A percentile compares a stretch with the other conserved stretches of the same genome.
These are phyloP conservation scores for Peniophora sp. DNA, from an alignment of 1,284 basidiomycete species.

Conservation along the genomic window DNA sequence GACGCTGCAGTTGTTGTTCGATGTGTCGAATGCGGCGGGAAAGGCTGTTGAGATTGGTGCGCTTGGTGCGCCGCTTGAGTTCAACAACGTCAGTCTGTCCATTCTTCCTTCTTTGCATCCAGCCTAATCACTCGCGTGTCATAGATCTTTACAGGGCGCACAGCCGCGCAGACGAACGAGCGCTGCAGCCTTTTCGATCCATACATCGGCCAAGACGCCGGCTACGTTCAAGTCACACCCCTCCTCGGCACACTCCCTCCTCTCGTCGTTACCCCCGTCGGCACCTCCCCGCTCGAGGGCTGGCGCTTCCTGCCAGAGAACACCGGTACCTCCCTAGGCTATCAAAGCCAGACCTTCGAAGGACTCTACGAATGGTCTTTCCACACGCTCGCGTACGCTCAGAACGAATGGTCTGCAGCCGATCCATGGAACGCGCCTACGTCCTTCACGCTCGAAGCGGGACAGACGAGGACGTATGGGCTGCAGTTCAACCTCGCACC, in stretches of 20 bases:
- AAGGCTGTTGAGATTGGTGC: slow-evolving; percentile 46
- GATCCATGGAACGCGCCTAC: slow-evolving; percentile 51
- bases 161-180: slow-evolving; percentile 42
- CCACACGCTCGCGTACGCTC: slow-evolving; percentile 49
- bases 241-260: slow-evolving; percentile 48
- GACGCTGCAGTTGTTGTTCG: slow-evolving; percentile 41
- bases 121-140: not conserved
- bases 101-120: not conserved
- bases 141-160: slow-evolving; percentile 49
- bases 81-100: slow-evolving; percentile 49
- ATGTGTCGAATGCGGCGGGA: slow-evolving; percentile 40
- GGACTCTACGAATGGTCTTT: slow-evolving; percentile 55
- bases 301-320: slow-evolving; percentile 51
- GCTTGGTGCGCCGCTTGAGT: slow-evolving; percentile 45
- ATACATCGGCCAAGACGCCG: slow-evolving; percentile 50
- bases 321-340: slow-evolving; percentile 35
- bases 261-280: slow-evolving; percentile 40
- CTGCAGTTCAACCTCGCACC: slow-evolving; percentile 42
- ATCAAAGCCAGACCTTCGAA: slow-evolving; percentile 56
- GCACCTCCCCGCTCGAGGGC: slow-evolving; percentile 46
- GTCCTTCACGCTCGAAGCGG: slow-evolving; percentile 38
- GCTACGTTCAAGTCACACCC: slow-evolving; percentile 44
- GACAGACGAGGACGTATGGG: slow-evolving; percentile 44
- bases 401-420: slow-evolving; percentile 46
- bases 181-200: slow-evolving; percentile 51